phyloP scores from a whole-genome alignment of 768 basidiomycete genomes.

The Arthromyces matolae region DNA sequence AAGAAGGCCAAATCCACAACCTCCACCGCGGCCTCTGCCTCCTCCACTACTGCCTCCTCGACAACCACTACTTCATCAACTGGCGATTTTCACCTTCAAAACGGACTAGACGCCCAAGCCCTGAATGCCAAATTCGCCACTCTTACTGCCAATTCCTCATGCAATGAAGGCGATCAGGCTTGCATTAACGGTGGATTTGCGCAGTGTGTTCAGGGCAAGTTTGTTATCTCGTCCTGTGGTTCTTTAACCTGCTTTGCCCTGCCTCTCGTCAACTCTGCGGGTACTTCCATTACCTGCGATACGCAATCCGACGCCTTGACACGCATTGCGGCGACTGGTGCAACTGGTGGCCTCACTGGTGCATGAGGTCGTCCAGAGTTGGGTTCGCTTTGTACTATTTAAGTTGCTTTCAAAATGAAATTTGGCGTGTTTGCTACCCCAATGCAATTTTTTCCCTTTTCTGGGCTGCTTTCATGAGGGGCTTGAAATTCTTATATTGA shows the following conservation, averaged over 20 bases:
- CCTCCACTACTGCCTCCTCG: conserved; percentile 5
- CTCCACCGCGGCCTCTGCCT: too few species aligned
- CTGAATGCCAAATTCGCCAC: conserved; percentile 49
- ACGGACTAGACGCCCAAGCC: conserved; percentile 48
- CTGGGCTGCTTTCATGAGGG: too few species aligned
- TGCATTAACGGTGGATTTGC: conserved; percentile 46
- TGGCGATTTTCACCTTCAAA: conserved; percentile 35
- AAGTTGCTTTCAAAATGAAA: too few species aligned
- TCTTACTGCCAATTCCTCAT: conserved; percentile 43
- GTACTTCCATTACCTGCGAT: conserved; percentile 51
- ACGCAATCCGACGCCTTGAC: conserved; percentile 42
- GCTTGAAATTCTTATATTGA: too few species aligned
- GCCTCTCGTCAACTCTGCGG: conserved; percentile 50
- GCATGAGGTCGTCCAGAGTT: conserved; percentile 8
- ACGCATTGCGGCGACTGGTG: conserved; percentile 40
- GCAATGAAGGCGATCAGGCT: conserved; percentile 43
- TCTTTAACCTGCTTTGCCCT: conserved; percentile 44
- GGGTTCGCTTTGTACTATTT: too few species aligned
- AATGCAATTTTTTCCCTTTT: too few species aligned
- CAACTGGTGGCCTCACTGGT: conserved; percentile 40
- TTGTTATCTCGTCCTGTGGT: conserved; percentile 36
- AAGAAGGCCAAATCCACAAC: too few species aligned
- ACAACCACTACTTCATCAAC: conserved; percentile 12
- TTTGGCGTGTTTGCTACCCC: too few species aligned
- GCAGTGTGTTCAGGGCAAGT: conserved; percentile 50